These are phyloP conservation scores for Cercospora berteroae DNA, from an alignment of 2,329 filamentous ascomycete species.

Conservation along the genomic window DNA sequence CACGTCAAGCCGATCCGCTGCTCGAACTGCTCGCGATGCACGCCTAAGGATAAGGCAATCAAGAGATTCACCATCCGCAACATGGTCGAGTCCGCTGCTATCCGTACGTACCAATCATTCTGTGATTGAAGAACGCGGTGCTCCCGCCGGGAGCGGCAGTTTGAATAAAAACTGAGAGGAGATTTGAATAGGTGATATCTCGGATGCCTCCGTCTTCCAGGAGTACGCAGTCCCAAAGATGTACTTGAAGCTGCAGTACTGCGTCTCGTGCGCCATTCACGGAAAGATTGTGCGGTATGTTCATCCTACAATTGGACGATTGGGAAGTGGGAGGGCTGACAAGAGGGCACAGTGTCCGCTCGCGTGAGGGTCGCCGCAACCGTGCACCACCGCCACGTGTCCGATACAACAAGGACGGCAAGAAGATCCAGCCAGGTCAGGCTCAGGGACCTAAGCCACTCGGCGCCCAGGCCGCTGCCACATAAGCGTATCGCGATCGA, in stretches of 20 bases:
- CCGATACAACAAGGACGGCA: slow-evolving; percentile 99
- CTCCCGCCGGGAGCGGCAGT: slow-evolving; percentile 15
- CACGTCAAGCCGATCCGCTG: slow-evolving; percentile 97
- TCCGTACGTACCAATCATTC: slow-evolving; percentile 69
- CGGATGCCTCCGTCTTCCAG: slow-evolving; percentile 96
- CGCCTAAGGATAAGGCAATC: slow-evolving; percentile 99
- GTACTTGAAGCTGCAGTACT: slow-evolving; percentile 99
- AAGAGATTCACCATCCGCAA: slow-evolving; percentile 99
- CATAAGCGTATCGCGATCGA: slow-evolving; percentile 1
- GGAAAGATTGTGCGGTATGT: slow-evolving; percentile 99
- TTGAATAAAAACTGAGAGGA: slow-evolving; percentile 11
- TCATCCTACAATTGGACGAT: neutral
- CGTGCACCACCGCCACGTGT: slow-evolving; percentile 95
- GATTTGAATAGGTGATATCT: slow-evolving; percentile 84
- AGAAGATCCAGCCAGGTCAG: slow-evolving; percentile 95
- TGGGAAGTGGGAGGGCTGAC: neutral
- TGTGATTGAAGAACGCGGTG: slow-evolving; percentile 14
- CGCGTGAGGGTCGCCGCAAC: slow-evolving; percentile 95
- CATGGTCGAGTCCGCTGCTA: slow-evolving; percentile 99
- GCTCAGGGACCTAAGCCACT: slow-evolving; percentile 60
- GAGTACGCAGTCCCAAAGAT: slow-evolving; percentile 99
- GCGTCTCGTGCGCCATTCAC: slow-evolving; percentile 99
- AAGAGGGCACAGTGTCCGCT: slow-evolving; percentile 73
- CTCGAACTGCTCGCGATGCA: slow-evolving; percentile 79
- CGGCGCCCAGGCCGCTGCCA: slow-evolving; percentile 32